Conservation (phyloP, 495 filamentous ascomycete genomes). For the Daldinia vernicosa region DNA sequence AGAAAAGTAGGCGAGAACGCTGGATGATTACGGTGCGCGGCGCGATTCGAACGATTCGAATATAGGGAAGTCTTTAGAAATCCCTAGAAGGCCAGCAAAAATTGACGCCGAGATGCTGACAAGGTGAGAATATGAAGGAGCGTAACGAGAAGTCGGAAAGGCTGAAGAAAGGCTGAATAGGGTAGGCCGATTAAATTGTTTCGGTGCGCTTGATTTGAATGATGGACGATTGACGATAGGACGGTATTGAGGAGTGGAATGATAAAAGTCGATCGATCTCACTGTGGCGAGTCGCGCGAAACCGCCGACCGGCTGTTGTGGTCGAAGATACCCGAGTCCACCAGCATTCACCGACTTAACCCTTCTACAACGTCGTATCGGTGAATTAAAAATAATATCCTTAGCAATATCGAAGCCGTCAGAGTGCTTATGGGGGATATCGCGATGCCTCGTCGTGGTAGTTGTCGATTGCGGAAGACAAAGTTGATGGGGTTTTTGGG, state of each 20-base stretch:
- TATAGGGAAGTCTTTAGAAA: constrained; percentile 18
- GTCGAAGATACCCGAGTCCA: constrained; percentile 40
- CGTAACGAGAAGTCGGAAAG: constrained; percentile 10
- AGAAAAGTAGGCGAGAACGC: constrained; percentile 32
- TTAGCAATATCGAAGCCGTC: constrained; percentile 11
- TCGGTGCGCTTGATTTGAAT: constrained; percentile 45
- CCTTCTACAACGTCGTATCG: constrained; percentile 20
- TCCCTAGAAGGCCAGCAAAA: constrained; percentile 10
- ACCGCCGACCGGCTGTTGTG: constrained; percentile 49
- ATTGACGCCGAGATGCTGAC: constrained; percentile 28
- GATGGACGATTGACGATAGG: constrained; percentile 30
- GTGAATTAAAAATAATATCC: constrained; percentile 16
- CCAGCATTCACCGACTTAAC: constrained; percentile 44
- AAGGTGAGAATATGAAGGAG: constrained; percentile 15
- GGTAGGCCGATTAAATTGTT: constrained; percentile 14
- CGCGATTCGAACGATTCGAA: constrained; percentile 26
- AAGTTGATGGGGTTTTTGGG: constrained; percentile 20
- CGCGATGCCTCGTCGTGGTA: constrained; percentile 30
- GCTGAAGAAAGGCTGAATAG: constrained; percentile 6
- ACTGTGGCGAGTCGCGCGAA: constrained; percentile 54
- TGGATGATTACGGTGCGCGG: constrained; percentile 20
- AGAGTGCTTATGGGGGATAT: neutral
- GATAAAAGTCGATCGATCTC: constrained; percentile 33
- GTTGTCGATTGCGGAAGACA: constrained; percentile 22
- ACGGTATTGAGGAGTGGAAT: constrained; percentile 37